Evolutionary conservation across 768 basidiomycete genomes (phyloP).

Genomic region (Arthromyces matolae): DNA sequence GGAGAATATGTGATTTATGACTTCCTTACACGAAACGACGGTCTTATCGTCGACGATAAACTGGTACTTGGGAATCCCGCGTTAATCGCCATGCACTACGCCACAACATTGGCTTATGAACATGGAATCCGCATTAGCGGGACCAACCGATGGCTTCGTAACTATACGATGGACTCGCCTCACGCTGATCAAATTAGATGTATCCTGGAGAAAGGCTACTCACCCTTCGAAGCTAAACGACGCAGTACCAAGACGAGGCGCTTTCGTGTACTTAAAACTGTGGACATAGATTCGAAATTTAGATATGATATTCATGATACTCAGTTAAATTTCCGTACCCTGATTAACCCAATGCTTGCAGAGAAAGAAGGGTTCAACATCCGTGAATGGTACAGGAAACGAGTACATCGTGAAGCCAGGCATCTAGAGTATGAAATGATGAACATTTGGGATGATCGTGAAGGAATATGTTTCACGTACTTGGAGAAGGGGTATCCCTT

Average conservation of each 20-base stretch:
- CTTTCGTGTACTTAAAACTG: neutral
- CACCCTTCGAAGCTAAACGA: neutral
- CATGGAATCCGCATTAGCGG: neutral
- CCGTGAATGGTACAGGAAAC: constrained; percentile 11
- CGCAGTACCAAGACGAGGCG: neutral
- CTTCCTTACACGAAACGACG: neutral
- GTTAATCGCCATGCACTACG: too few species aligned
- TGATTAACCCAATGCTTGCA: neutral
- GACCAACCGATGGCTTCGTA: neutral
- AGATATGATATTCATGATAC: neutral
- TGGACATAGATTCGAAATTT: neutral
- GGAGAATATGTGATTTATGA: neutral
- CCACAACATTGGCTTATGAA: neutral
- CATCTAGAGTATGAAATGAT: too few species aligned
- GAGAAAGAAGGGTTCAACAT: neutral
- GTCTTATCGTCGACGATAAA: too few species aligned
- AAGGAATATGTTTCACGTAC: too few species aligned
- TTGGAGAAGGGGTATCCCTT: too few species aligned
- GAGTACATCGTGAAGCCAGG: constrained; percentile 35
- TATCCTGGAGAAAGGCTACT: neutral
- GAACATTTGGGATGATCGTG: too few species aligned
- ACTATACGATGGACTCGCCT: neutral
- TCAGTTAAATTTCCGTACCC: neutral
- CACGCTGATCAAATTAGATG: neutral
- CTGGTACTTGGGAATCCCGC: too few species aligned